Evolutionary conservation across 2,329 filamentous ascomycete species (phyloP).

Genomic region (Cytospora leucostoma): DNA sequence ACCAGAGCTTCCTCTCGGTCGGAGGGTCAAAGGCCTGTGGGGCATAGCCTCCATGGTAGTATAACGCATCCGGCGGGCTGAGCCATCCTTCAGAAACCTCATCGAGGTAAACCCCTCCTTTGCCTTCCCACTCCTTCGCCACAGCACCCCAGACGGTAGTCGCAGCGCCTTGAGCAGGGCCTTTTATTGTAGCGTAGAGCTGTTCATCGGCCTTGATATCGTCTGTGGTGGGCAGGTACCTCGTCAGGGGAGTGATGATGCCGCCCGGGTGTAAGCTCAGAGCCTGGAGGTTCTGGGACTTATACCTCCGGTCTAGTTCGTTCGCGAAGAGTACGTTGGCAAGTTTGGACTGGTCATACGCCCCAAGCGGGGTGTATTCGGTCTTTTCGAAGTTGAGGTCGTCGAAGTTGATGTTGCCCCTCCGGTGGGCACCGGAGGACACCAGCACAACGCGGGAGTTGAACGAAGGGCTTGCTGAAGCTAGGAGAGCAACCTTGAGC

Average conservation of each 20-base stretch:
- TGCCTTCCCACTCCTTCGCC: constrained; percentile 35
- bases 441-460: constrained; percentile 44
- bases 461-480: constrained; percentile 38
- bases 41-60: constrained; percentile 12
- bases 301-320: constrained; percentile 35
- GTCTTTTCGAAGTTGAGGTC: constrained; percentile 8
- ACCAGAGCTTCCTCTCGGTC: constrained; percentile 2
- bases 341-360: constrained; percentile 41
- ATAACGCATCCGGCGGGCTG: neutral
- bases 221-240: constrained; percentile 12
- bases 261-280: constrained; percentile 46
- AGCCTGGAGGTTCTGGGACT: constrained; percentile 38
- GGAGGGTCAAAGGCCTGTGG: constrained; percentile 14
- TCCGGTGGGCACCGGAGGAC: constrained; percentile 41
- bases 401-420: constrained; percentile 11
- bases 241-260: constrained; percentile 24
- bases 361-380: constrained; percentile 22
- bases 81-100: constrained; percentile 10
- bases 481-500: constrained; percentile 43
- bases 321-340: constrained; percentile 38
- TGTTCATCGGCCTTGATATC: constrained; percentile 23
- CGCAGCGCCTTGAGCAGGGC: constrained; percentile 41
- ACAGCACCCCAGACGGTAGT: constrained; percentile 42
- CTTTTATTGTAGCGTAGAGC: constrained; percentile 35
- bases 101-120: constrained; percentile 38